A percentile compares a stretch with the other conserved stretches of the same genome.
Conservation (phyloP, 805 yeast genomes). For the Pichia membranifaciens region DNA sequence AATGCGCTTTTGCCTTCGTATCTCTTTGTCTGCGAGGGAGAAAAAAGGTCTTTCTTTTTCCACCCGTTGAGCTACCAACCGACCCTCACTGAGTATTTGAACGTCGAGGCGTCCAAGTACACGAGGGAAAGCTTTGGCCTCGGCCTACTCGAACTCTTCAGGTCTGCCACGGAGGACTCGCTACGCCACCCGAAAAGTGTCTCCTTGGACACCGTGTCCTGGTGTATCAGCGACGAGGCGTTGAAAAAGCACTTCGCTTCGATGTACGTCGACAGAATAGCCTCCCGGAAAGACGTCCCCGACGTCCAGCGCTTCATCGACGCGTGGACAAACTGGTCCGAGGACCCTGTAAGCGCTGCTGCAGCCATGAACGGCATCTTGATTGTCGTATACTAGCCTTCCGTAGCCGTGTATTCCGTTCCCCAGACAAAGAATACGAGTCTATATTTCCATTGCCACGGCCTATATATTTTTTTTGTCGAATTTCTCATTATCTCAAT, state of each 20-base stretch:
- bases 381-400: neutral
- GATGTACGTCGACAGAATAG: neutral
- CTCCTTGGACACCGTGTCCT: neutral
- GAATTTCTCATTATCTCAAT: neutral
- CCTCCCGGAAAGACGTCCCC: neutral
- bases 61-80: conserved; percentile 5
- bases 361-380: neutral
- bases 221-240: neutral
- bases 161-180: neutral
- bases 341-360: neutral
- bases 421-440: no score
- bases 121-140: neutral
- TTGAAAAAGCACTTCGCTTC: neutral
- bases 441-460: no score
- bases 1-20: conserved; percentile 11
- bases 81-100: neutral
- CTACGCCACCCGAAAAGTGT: neutral
- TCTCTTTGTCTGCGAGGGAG: conserved; percentile 28
- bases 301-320: neutral
- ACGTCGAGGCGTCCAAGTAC: neutral
- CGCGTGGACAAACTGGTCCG: neutral
- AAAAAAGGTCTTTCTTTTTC: conserved; percentile 11
- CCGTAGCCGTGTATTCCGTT: no score
- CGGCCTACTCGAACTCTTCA: neutral
- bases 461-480: neutral